Conservation (phyloP, 805 yeast genomes). For the Schizosaccharomyces octosporus region DNA sequence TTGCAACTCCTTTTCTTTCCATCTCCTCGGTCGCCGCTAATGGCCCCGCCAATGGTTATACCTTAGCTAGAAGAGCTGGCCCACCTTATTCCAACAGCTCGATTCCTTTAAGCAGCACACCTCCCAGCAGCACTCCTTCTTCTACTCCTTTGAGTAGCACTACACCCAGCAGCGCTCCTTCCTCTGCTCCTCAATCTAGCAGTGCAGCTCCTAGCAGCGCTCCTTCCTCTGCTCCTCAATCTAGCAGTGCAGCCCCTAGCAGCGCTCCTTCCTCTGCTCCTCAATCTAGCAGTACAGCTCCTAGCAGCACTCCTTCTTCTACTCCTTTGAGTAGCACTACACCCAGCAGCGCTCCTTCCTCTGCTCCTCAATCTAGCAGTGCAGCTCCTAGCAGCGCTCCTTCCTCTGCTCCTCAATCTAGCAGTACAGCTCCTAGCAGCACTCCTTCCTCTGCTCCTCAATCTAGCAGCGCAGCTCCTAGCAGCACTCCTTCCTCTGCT, state of each 20-base stretch:
- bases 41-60: background rate
- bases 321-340: background rate
- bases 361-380: background rate
- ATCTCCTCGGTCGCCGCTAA: background rate
- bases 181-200: background rate
- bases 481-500: background rate
- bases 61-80: background rate
- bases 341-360: background rate
- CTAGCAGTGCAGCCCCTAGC: background rate
- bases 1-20: background rate
- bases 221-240: no score
- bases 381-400: background rate
- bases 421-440: background rate
- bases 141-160: background rate
- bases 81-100: background rate
- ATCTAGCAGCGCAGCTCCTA: background rate
- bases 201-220: background rate
- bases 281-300: background rate
- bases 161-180: background rate
- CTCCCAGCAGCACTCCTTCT: background rate
- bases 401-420: background rate
- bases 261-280: background rate
- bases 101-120: background rate
- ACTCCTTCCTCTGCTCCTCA: background rate
- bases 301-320: background rate